Evolutionary conservation across 768 basidiomycete genomes (phyloP).

Genomic region (Leccinum rimulosum): DNA sequence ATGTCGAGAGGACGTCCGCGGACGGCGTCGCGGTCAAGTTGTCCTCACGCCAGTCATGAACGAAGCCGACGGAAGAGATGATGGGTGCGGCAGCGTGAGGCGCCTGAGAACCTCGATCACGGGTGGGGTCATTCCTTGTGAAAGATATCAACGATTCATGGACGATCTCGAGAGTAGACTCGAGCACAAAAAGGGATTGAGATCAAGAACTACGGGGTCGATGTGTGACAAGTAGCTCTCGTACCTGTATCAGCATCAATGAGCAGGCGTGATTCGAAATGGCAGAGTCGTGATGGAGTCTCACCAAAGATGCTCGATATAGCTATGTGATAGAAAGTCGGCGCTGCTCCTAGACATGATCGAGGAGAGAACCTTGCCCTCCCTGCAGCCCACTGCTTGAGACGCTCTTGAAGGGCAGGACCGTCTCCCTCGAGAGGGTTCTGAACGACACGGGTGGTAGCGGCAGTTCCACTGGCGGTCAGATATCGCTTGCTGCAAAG

Average conservation of each 20-base stretch:
- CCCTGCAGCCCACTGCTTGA: conserved; percentile 72
- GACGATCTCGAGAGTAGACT: conserved; percentile 36
- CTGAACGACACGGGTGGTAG: conserved; percentile 70
- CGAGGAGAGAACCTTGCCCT: conserved; percentile 60
- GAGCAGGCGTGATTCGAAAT: background rate
- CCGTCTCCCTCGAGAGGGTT: conserved; percentile 94
- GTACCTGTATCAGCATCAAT: conserved; percentile 47
- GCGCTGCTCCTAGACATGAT: background rate
- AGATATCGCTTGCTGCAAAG: conserved; percentile 71
- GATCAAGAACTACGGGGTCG: conserved; percentile 89
- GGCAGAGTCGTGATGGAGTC: conserved; percentile 19
- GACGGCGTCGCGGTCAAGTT: conserved; percentile 79
- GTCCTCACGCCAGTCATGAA: conserved; percentile 84
- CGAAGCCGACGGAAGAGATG: conserved; percentile 84
- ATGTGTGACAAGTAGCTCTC: conserved; percentile 87
- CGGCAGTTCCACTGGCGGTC: conserved; percentile 67
- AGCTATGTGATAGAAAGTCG: conserved; percentile 44
- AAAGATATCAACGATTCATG: background rate
- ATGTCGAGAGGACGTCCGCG: conserved; percentile 84
- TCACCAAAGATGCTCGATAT: conserved; percentile 97
- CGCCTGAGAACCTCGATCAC: conserved; percentile 79
- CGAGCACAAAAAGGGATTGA: conserved; percentile 97
- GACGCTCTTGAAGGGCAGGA: conserved; percentile 69
- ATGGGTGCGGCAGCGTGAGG: conserved; percentile 88
- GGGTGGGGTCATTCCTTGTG: conserved; percentile 84